phyloP scores from a whole-genome alignment of 306 rosid species.

The Gynostemma pentaphyllum region DNA sequence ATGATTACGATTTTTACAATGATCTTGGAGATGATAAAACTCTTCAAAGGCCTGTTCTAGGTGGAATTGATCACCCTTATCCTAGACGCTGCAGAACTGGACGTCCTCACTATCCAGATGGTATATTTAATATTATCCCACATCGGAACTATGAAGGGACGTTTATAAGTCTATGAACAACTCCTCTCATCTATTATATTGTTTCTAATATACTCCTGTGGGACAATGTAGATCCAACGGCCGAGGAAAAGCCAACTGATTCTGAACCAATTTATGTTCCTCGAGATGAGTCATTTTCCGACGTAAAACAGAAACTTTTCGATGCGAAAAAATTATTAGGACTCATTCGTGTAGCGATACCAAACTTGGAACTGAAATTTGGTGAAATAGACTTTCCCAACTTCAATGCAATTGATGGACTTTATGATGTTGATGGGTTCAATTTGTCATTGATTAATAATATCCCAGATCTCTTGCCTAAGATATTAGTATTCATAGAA shows the following conservation, averaged over 20 bases:
- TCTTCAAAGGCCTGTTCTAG: slow-evolving; percentile 17
- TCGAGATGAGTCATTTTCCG: slow-evolving; percentile 50
- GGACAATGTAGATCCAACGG: slow-evolving; percentile 20
- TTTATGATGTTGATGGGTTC: slow-evolving; percentile 36
- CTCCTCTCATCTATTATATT: too few relatives aligned
- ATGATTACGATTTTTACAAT: slow-evolving; percentile 38
- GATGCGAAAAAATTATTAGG: slow-evolving; percentile 20
- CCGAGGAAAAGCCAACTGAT: slow-evolving; percentile 43
- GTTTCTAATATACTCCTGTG: not conserved
- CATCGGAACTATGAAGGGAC: too few relatives aligned
- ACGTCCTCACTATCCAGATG: not conserved
- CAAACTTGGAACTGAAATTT: slow-evolving; percentile 13
- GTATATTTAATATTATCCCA: not conserved
- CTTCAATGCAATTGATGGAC: slow-evolving; percentile 41
- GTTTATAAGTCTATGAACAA: too few relatives aligned
- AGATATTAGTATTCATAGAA: too few relatives aligned
- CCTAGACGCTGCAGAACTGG: slow-evolving; percentile 24
- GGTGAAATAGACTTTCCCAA: slow-evolving; percentile 23
- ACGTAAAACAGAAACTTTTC: slow-evolving; percentile 36
- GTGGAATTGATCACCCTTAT: slow-evolving; percentile 16
- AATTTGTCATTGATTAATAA: slow-evolving; percentile 23
- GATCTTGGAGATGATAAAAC: slow-evolving; percentile 24
- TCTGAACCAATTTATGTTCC: slow-evolving; percentile 36
- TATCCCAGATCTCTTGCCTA: slow-evolving; percentile 24
- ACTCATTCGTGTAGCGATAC: slow-evolving; percentile 34